These are phyloP conservation scores for Globisporangium recalcitrans DNA, from an alignment of 352 stramenopile species.

Conservation along the genomic window DNA sequence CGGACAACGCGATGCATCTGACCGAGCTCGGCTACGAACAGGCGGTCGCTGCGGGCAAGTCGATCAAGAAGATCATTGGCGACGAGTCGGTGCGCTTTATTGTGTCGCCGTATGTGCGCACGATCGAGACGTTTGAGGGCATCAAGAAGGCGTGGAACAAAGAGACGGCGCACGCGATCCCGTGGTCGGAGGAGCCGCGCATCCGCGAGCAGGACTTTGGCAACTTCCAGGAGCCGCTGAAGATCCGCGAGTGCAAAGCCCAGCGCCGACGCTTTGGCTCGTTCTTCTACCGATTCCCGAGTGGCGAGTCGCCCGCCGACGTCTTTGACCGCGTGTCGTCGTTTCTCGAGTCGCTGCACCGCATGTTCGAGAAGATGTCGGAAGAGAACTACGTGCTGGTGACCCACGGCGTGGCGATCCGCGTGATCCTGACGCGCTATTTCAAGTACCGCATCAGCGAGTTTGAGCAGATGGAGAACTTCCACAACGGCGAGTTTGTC, in stretches of 20 bases:
- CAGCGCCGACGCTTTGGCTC: conserved; percentile 73
- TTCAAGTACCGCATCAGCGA: conserved; percentile 86
- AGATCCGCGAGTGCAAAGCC: conserved; percentile 77
- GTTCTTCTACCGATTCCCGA: conserved; percentile 89
- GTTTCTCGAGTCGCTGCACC: conserved; percentile 85
- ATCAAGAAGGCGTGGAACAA: conserved; percentile 68
- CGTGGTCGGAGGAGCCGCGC: conserved; percentile 78
- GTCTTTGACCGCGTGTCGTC: conserved; percentile 87
- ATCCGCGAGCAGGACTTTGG: conserved; percentile 90
- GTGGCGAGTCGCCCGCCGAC: conserved; percentile 82
- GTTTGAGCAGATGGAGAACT: conserved; percentile 84
- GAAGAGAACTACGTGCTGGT: conserved; percentile 85
- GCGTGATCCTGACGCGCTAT: conserved; percentile 85
- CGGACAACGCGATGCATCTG: conserved; percentile 82
- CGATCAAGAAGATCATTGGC: conserved; percentile 75
- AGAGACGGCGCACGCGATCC: conserved; percentile 39
- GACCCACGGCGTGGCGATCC: conserved; percentile 83
- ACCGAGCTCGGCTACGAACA: conserved; percentile 77
- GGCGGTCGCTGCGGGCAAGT: conserved; percentile 54
- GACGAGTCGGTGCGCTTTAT: conserved; percentile 77
- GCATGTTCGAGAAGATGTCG: conserved; percentile 73
- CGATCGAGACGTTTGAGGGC: conserved; percentile 85
- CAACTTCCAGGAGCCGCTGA: conserved; percentile 83
- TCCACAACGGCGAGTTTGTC: conserved; percentile 80
- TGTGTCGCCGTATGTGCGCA: conserved; percentile 80